phyloP scores from a whole-genome alignment of 208 protist species.

The Trypanosoma platydactyli region DNA sequence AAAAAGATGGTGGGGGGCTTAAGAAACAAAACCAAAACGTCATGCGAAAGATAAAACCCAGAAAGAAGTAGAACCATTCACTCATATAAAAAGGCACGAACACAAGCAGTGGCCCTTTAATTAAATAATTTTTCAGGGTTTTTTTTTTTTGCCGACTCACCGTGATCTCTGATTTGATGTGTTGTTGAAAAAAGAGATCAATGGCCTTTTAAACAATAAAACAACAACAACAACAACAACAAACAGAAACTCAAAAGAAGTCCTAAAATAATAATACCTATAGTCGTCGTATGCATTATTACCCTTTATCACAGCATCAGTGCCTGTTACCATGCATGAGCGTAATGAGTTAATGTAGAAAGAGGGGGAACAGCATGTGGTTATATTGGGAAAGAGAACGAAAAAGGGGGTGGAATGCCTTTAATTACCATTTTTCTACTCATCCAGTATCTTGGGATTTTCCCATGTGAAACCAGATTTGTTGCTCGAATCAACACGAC shows the following conservation, averaged over 20 bases:
- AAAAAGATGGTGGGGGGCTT: conserved; percentile 25
- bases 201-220: no score
- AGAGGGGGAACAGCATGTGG: conserved; percentile 8
- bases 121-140: no score
- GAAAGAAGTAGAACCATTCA: conserved; percentile 21
- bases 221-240: no score
- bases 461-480: conserved; percentile 98
- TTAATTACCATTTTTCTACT: conserved; percentile 41
- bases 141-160: no score
- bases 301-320: not conserved
- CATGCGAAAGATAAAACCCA: conserved; percentile 7
- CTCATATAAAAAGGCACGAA: conserved; percentile 8
- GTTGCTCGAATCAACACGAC: conserved; percentile 88
- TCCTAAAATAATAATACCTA: no score
- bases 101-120: no score
- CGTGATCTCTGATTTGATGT: no score
- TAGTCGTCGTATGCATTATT: no score
- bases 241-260: no score
- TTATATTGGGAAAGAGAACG: not conserved
- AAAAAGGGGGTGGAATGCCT: not conserved
- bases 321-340: conserved; percentile 28
- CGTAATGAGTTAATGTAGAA: conserved; percentile 21
- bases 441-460: conserved; percentile 93
- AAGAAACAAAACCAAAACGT: conserved; percentile 9
- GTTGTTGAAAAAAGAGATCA: no score